Base-by-base conservation (phyloP, 176 grass and related monocot species). In the Avena atlantica region DNA sequence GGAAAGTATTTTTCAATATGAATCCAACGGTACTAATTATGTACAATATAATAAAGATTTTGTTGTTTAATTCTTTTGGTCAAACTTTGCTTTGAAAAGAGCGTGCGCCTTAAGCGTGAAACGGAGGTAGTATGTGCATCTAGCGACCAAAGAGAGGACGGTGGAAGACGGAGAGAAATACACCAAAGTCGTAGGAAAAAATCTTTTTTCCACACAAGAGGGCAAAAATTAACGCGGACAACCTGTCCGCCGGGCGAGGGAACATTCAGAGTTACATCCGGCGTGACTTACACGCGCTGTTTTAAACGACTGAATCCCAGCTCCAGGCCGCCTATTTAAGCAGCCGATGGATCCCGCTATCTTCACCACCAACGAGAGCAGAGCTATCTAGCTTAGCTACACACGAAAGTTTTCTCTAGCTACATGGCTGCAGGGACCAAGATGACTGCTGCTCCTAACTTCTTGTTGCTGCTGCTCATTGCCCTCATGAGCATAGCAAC, bases 391-490 rank as follows among this genome's bases (percentile, higher is more conserved):
- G 37, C 37, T 40, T 40, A 40, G 37, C 37, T 40, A 40, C 37
- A 5, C 37, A 40, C 37, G 37, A 5, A 40, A 40, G 37, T 40
- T 40, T 40, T 5, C 37, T 40, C 37, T 40, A 40, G 27, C 13
- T 64, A 65, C 4, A 67, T 67, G 64, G 64, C 64, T 40, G 0
- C 37, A 67, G 64, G 64, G 64, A 34, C 12, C 25, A 67, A 67
- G 64, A 67, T 67, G 64, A 34, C 27, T 3, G 0, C 64, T 67
- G 0, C 64, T 67, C 37, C 37, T 40, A 40, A 40, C 6, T 34
- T 67, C 64, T 67, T 34, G 13, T 13, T 55, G 49, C 74, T 76
- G 49, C 74, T 76, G 7, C 74, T 76, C 4, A 52, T 53, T 52
- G 24, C 74, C 24, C 24, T 78, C 0, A 6, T 40, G 34, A 62